These are phyloP conservation scores for Leishmania martiniquensis DNA, from an alignment of 208 protist species.

Conservation along the genomic window DNA sequence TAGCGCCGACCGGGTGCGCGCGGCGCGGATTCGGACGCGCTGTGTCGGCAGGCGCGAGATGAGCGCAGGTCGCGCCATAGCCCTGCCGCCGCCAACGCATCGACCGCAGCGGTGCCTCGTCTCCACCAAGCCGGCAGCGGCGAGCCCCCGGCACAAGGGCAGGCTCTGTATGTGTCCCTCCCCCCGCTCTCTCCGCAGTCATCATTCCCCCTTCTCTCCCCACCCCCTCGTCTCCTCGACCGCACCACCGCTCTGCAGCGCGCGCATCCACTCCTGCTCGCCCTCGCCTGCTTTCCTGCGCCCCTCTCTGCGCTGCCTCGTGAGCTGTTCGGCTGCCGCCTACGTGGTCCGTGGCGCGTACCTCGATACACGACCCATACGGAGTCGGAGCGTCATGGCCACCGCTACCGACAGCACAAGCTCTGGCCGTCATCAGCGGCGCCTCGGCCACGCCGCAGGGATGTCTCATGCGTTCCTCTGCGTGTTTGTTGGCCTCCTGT, in stretches of 20 bases:
- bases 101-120: background rate
- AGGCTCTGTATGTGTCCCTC: background rate
- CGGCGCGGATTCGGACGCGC: background rate
- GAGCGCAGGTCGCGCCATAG: background rate
- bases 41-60: background rate
- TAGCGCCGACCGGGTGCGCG: background rate
- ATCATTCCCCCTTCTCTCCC: background rate
- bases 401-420: background rate
- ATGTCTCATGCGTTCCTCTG: background rate
- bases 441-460: background rate
- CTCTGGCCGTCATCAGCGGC: background rate
- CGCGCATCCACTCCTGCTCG: background rate
- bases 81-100: background rate
- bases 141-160: background rate
- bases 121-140: background rate
- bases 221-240: background rate
- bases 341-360: background rate
- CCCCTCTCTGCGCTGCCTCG: background rate
- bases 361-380: background rate
- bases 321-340: background rate
- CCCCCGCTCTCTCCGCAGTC: background rate
- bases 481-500: background rate
- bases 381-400: background rate
- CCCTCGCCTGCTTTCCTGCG: background rate
- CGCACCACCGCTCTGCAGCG: background rate